A percentile compares a stretch with the other conserved stretches of the same genome.
These are phyloP conservation scores for Boletus vermiculosoides DNA, from an alignment of 768 basidiomycete genomes.

Conservation along the genomic window DNA sequence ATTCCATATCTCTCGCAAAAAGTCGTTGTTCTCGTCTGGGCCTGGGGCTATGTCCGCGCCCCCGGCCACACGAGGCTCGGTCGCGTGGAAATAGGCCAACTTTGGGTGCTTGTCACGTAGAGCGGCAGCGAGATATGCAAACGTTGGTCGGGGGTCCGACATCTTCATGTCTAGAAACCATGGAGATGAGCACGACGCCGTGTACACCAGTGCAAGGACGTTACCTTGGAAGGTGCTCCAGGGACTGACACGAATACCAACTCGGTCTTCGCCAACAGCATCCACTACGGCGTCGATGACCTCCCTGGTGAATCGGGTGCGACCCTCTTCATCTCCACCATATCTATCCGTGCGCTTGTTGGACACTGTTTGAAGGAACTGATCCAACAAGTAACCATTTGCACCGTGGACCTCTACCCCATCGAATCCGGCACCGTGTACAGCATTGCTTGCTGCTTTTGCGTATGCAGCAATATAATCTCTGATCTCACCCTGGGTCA, in stretches of 20 bases:
- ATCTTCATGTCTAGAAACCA: constrained; percentile 47
- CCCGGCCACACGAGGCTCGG: constrained; percentile 39
- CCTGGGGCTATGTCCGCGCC: not conserved
- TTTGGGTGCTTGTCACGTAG: constrained; percentile 33
- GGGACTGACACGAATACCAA: constrained; percentile 57
- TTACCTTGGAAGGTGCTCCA: constrained; percentile 46
- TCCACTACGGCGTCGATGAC: constrained; percentile 50
- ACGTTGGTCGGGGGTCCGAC: constrained; percentile 55
- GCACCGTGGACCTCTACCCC: constrained; percentile 45
- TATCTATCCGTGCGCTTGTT: constrained; percentile 65
- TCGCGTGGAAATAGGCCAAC: constrained; percentile 53
- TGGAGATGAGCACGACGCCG: not conserved
- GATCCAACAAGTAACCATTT: constrained; percentile 52
- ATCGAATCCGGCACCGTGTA: constrained; percentile 43
- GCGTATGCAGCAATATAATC: constrained; percentile 31
- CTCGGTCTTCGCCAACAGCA: constrained; percentile 53
- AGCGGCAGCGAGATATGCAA: constrained; percentile 45
- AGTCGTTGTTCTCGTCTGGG: constrained; percentile 38
- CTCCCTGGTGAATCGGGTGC: constrained; percentile 56
- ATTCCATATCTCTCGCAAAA: constrained; percentile 46
- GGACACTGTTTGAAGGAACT: constrained; percentile 58
- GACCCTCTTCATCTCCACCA: constrained; percentile 63
- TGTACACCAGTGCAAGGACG: not conserved
- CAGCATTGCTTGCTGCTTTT: constrained; percentile 36
- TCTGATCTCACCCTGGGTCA: constrained; percentile 33